Evolutionary conservation across 1,284 basidiomycete species (phyloP), one percentile per base, ranked within the genome.

Genomic region (Laetiporus sulphureus): DNA sequence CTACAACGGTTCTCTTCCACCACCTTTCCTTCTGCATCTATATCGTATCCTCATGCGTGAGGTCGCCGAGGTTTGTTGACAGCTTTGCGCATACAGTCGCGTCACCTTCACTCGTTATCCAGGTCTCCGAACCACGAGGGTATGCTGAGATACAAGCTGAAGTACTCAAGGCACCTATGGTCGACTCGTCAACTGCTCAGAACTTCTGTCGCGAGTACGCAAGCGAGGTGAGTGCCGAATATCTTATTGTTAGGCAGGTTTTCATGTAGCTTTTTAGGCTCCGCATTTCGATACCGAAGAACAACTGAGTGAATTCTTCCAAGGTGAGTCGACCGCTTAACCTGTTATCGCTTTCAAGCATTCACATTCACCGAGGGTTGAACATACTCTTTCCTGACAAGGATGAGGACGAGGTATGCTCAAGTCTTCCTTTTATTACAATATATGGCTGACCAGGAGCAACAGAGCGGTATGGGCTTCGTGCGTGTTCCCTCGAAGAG

Each of bases 251-350:
- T n/a, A 2, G 12, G 12, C 32, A 7, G 15, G 13, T 24, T 13
- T 32, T 20, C 24, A 11, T 18, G 11, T 16, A 4, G 33, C 20
- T 29, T 32, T 29, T 20, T 10, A 24, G 12, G 20, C 35, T 29
- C 16, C 36, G 19, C 37, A 79, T 41, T 67, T 83, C 23, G 57
- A 61, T 35, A 72, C 70, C 6, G 65, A 73, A 18, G 79, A 84
- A 44, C 69, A 75, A 44, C 62, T 85, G 56, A 71, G 73, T 22
- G 70, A 72, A 50, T 84, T 84, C 55, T 79, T 85, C 53, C 68
- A 67, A 41, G 75, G 81, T 82, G 46, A 48, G 22, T 41, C 39
- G 8, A 4, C 4, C 6, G 18, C 15, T 21, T 10, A 16, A 4
- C 19, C 4, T 10, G 5, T 10, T 3, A 31, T 21, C 3, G 4